Conservation (phyloP, 73 alveolate genomes). For the Uronychia setigera region DNA sequence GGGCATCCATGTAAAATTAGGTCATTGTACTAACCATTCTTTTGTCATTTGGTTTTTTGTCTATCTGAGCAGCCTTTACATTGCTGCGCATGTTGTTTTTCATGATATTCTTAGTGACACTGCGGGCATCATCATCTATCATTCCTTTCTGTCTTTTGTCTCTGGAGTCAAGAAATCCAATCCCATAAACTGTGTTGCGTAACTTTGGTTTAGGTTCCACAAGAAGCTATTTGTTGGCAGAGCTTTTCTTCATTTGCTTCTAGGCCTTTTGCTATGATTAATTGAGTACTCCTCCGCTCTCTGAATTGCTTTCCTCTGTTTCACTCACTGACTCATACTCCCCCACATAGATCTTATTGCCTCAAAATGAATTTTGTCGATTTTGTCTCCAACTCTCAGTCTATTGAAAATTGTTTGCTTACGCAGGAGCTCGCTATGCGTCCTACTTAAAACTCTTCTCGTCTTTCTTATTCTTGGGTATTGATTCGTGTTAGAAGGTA, state of each 20-base stretch:
- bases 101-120: background rate
- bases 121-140: background rate
- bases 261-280: background rate
- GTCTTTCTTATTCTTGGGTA: too few species aligned
- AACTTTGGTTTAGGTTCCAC: background rate
- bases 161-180: background rate
- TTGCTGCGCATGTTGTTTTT: constrained; percentile 1
- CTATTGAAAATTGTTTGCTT: background rate
- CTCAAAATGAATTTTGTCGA: background rate
- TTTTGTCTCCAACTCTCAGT: background rate
- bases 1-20: background rate
- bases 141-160: background rate
- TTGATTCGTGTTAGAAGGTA: too few species aligned
- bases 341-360: background rate
- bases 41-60: background rate
- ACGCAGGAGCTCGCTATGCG: too few species aligned
- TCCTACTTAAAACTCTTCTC: too few species aligned
- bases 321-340: constrained; percentile 1
- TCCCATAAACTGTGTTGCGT: background rate
- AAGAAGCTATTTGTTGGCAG: background rate
- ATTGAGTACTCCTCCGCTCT: background rate
- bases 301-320: background rate
- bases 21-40: background rate
- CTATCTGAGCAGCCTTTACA: background rate
- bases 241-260: background rate